Base-by-base conservation (phyloP, 495 filamentous ascomycete species). In the Geopyxis carbonaria region DNA sequence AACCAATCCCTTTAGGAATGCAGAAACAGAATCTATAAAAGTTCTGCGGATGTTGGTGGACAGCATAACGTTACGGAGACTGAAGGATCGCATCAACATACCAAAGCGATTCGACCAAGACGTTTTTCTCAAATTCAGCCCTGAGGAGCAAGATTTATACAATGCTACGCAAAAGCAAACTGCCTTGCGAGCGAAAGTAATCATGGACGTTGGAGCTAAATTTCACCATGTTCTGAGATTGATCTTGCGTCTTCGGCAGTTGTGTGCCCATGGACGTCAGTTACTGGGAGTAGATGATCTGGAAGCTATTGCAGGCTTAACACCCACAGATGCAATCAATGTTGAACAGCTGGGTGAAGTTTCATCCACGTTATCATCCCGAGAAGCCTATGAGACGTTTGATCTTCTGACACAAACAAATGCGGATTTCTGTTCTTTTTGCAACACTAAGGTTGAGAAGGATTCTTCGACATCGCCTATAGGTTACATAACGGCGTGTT, bases 1-100 rank as follows among this genome's bases (percentile, higher is more conserved):
- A 38, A 67, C 85, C 14, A 64, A 64, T 29, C 84, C 83, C 1
- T 89, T 93, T 63, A 81, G 79, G 59, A 74, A 69, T 42, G 83
- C 79, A 10, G 75, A 93, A 46, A 72, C 80, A 2, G 76, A 81
- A 21, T 82, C 83, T 32, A 61, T 94, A 4, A 69, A 79, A 10
- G 89, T 83, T 53, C 65, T 97, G 24, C 80, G 85, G 11, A 67
- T 93, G n/a, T 68, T 97, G 14, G 82, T 97, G 11, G 81, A 93
- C 50, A 87, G 79, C 27, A 76, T 97, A 40, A 93, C 89, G 0
- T 61, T 97, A 15, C 76, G 89, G n/a, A 78, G 89, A 18, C 62
- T 86, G 31, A 97, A 97, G 59, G 83, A 93, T 55, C 78, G 73
- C 53, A 86, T 94, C 40, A 65, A 87, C 48, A 66, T 93, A 3